These are phyloP conservation scores for Phytophthora vignae DNA, from an alignment of 352 stramenopile species.

Conservation along the genomic window DNA sequence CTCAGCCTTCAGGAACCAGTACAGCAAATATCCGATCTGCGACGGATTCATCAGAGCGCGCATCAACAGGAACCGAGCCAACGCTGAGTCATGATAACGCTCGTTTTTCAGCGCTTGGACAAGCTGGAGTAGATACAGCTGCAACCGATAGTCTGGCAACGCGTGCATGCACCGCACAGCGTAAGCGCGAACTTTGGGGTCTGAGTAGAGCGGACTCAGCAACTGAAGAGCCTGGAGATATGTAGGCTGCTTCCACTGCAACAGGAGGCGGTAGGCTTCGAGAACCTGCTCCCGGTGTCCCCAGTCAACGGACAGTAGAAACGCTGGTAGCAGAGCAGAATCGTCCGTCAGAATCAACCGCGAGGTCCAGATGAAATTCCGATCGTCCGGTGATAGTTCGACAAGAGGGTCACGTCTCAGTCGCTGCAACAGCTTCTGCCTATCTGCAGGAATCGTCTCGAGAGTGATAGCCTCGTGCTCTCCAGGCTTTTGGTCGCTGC, in stretches of 20 bases:
- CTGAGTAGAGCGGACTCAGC: slow-evolving; percentile 83
- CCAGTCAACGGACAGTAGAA: slow-evolving; percentile 90
- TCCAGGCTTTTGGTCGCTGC: slow-evolving; percentile 6
- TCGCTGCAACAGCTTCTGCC: slow-evolving; percentile 55
- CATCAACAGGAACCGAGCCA: slow-evolving; percentile 83
- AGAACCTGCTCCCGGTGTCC: slow-evolving; percentile 76
- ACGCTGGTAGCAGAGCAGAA: slow-evolving; percentile 82
- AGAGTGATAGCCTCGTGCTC: slow-evolving; percentile 24
- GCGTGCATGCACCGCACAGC: slow-evolving; percentile 91
- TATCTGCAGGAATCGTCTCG: slow-evolving; percentile 43
- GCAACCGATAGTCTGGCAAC: slow-evolving; percentile 86
- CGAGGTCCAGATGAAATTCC: slow-evolving; percentile 76
- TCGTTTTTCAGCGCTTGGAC: slow-evolving; percentile 90
- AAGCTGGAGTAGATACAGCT: slow-evolving; percentile 88
- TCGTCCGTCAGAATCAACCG: slow-evolving; percentile 67
- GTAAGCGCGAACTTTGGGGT: slow-evolving; percentile 94
- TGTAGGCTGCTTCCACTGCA: slow-evolving; percentile 80
- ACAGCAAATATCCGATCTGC: slow-evolving; percentile 86
- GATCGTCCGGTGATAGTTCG: slow-evolving; percentile 64
- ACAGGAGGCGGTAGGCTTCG: slow-evolving; percentile 81
- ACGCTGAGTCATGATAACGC: slow-evolving; percentile 81
- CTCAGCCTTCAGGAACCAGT: slow-evolving; percentile 86
- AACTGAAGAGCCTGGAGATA: slow-evolving; percentile 90
- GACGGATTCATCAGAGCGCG: slow-evolving; percentile 73
- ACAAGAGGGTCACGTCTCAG: slow-evolving; percentile 75